Evolutionary conservation across 2,329 filamentous ascomycete genomes (phyloP), one percentile per base, ranked within the genome.

Genomic region (Aspergillus sp.): DNA sequence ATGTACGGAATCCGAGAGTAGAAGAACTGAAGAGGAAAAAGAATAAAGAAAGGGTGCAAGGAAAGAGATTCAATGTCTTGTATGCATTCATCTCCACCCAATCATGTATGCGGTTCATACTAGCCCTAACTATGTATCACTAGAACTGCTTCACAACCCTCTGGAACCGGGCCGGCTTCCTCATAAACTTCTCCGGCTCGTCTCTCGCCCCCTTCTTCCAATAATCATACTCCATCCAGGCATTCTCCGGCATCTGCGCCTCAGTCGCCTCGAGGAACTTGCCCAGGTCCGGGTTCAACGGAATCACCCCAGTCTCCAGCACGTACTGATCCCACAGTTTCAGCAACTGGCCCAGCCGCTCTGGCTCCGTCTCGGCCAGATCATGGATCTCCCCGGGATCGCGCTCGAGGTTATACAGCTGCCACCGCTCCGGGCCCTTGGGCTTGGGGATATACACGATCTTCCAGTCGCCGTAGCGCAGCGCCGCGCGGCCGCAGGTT

Each of bases 191-290:
- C 42, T 66, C 60, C 4, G 71, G 71, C 12, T 73, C 67, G 41
- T 77, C 73, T 19, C 74, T 64, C 3, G 74, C 75, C 0, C 75
- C 75, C 3, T 71, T 67, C 49, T 77, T 75, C 79, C 79, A 83
- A 52, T 82, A 82, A 61, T 82, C 78, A 59, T 80, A 81, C 64
- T 82, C 79, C 65, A 82, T 81, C 79, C 78, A 82, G 5, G 74
- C 77, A 57, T 82, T 79, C 60, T 83, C 78, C 0, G 75, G 76
- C 79, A 82, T 82, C 69, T 82, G 79, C 49, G 75, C 78, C 61
- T 83, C 79, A 55, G 76, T 80, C 0, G 78, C 79, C 47, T 76
- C 76, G 44, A 83, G 66, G 66, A 76, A 82, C 2, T 74, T 65
- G 0, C 79, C 79, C 39, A 82, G 60, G 50, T 78, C 79, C 1